These are phyloP conservation scores for Rhizophlyctis rosea DNA, from an alignment of 192 early-diverging fungal species.

Conservation along the genomic window DNA sequence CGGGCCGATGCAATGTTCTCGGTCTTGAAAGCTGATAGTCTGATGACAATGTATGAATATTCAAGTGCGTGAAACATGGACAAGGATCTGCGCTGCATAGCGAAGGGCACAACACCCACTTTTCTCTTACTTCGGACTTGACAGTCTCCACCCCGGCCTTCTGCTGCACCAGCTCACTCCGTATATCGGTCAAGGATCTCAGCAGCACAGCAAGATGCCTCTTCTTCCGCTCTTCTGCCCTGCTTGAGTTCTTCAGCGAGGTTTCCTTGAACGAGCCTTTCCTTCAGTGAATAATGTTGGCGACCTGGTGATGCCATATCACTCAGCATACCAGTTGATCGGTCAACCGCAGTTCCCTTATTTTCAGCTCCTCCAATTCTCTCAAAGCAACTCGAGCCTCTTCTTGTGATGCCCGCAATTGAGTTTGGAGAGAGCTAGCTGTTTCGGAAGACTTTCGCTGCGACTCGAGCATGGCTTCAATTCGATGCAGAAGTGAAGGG, in stretches of 20 bases:
- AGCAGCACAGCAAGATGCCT: slow-evolving; percentile 3
- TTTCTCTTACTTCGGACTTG: slow-evolving; percentile 16
- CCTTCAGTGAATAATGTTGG: too few species aligned
- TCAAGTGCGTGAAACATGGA: background rate
- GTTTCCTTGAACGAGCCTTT: slow-evolving; percentile 6
- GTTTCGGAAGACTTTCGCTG: background rate
- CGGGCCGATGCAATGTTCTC: background rate
- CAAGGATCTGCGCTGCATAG: background rate
- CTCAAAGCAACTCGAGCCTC: background rate
- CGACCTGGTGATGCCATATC: too few species aligned
- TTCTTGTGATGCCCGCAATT: slow-evolving; percentile 20
- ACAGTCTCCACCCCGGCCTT: slow-evolving; percentile 7
- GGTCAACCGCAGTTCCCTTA: slow-evolving; percentile 5
- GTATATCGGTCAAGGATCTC: slow-evolving; percentile 10
- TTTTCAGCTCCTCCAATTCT: slow-evolving; percentile 15
- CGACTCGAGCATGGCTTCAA: slow-evolving; percentile 5
- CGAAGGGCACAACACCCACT: slow-evolving; percentile 5
- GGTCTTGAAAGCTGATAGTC: background rate
- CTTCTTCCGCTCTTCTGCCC: slow-evolving; percentile 16
- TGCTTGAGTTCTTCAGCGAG: slow-evolving; percentile 5
- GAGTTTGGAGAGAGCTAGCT: background rate
- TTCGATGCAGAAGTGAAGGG: slow-evolving; percentile 13
- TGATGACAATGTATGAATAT: too few species aligned
- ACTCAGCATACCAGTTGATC: slow-evolving; percentile 19
- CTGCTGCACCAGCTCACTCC: slow-evolving; percentile 21